Percentiles rank a stretch among this genome's conserved stretches.
phyloP scores from a whole-genome alignment of 352 stramenopile species.

The Pythium angustatum region DNA sequence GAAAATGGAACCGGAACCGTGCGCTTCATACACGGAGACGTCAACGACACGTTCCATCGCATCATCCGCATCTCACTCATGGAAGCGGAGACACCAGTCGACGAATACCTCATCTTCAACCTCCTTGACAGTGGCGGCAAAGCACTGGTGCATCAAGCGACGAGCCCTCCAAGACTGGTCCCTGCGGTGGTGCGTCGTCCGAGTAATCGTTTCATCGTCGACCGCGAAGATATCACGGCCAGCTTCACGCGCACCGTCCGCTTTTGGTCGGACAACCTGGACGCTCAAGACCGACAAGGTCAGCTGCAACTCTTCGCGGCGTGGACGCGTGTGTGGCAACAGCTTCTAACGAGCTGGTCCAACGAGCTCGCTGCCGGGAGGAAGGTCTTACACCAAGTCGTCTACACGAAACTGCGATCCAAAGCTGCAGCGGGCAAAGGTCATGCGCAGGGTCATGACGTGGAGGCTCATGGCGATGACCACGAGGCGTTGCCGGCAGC shows the following conservation, averaged over 20 bases:
- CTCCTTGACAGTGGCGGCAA: slow-evolving; percentile 68
- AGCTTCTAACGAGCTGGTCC: neutral
- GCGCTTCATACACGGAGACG: slow-evolving; percentile 56
- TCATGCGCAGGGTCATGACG: too few species aligned
- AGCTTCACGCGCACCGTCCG: neutral
- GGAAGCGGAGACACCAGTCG: slow-evolving; percentile 80
- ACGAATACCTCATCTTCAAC: slow-evolving; percentile 36
- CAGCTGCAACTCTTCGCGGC: neutral
- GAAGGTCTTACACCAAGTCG: neutral
- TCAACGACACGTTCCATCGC: slow-evolving; percentile 82
- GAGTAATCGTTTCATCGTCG: neutral
- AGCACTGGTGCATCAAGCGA: slow-evolving; percentile 58
- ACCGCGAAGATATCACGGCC: neutral
- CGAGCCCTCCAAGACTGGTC: neutral
- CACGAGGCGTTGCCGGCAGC: too few species aligned
- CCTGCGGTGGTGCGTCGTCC: neutral
- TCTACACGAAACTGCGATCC: too few species aligned
- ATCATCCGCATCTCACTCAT: slow-evolving; percentile 83
- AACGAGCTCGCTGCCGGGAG: neutral
- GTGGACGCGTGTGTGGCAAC: slow-evolving; percentile 1
- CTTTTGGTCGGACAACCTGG: neutral
- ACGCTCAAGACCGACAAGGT: neutral
- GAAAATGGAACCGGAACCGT: slow-evolving; percentile 30
- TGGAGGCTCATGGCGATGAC: too few species aligned
- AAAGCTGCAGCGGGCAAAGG: too few species aligned